phyloP scores from a whole-genome alignment of 805 yeast species.

The Metschnikowia aberdeeniae region DNA sequence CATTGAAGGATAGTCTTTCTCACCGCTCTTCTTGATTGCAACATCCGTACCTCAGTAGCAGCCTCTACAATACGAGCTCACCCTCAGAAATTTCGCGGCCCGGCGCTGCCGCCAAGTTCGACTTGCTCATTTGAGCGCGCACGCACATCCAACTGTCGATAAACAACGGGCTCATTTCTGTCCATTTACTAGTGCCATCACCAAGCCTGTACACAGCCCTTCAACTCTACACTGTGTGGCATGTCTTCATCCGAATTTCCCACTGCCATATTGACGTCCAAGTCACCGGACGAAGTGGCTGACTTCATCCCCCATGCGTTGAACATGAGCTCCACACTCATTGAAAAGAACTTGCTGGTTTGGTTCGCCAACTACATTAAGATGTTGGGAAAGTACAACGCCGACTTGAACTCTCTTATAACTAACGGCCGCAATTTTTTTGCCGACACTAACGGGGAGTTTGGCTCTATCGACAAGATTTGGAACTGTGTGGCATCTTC shows the following conservation, averaged over 20 bases:
- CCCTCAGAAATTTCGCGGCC: no score
- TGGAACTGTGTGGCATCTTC: slow-evolving; percentile 47
- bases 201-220: neutral
- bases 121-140: slow-evolving; percentile 2
- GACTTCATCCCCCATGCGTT: slow-evolving; percentile 34
- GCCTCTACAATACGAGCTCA: no score
- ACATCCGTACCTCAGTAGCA: no score
- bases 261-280: slow-evolving; percentile 39
- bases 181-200: neutral
- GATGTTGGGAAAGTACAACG: slow-evolving; percentile 20
- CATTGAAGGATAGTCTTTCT: no score
- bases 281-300: slow-evolving; percentile 41
- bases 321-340: slow-evolving; percentile 25
- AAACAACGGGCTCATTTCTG: neutral
- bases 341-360: slow-evolving; percentile 27
- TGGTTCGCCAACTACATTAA: slow-evolving; percentile 31
- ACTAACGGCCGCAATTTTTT: slow-evolving; percentile 22
- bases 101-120: no score
- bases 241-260: slow-evolving; percentile 21
- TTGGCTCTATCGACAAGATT: slow-evolving; percentile 40
- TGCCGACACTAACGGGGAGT: slow-evolving; percentile 21
- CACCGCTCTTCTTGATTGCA: no score
- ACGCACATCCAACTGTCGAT: neutral
- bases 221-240: neutral
- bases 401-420: slow-evolving; percentile 19